Percentiles rank a stretch among this genome's conserved stretches.
Evolutionary conservation across 257 asterid genomes (phyloP).

Genomic region (Scutellaria galericulata): DNA sequence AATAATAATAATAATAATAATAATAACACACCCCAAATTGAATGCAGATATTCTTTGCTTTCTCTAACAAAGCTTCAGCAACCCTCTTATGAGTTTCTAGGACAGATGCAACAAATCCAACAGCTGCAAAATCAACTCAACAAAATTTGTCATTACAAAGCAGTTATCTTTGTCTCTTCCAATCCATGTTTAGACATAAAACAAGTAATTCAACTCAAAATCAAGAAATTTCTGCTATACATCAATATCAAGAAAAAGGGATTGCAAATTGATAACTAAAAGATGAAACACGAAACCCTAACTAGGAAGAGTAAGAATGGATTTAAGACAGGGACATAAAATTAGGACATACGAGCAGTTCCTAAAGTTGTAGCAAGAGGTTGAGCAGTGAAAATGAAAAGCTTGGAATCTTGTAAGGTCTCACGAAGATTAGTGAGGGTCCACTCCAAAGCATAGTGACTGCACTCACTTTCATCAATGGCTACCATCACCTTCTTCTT

Average conservation of each 20-base stretch:
- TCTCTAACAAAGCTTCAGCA: conserved; percentile 51
- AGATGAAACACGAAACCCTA: too few species aligned
- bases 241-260: too few species aligned
- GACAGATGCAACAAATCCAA: conserved; percentile 43
- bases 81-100: conserved; percentile 47
- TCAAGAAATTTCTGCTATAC: too few species aligned
- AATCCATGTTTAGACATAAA: too few species aligned
- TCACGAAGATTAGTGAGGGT: conserved; percentile 46
- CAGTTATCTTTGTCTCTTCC: not conserved
- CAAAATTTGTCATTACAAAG: not conserved
- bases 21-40: conserved; percentile 48
- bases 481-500: conserved; percentile 78
- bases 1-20: too few species aligned
- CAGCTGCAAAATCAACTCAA: conserved; percentile 43
- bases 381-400: conserved; percentile 58
- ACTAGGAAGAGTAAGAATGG: too few species aligned
- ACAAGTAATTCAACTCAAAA: too few species aligned
- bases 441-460: conserved; percentile 67
- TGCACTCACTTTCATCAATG: conserved; percentile 64
- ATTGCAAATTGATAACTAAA: too few species aligned
- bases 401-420: conserved; percentile 38
- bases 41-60: conserved; percentile 54
- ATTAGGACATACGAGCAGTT: conserved; percentile 49
- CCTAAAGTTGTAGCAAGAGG: conserved; percentile 59
- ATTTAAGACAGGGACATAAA: not conserved